Percentiles rank a stretch among this genome's conserved stretches.
Evolutionary conservation across 2,329 filamentous ascomycete species (phyloP).

Genomic region (Neurospora sp.): DNA sequence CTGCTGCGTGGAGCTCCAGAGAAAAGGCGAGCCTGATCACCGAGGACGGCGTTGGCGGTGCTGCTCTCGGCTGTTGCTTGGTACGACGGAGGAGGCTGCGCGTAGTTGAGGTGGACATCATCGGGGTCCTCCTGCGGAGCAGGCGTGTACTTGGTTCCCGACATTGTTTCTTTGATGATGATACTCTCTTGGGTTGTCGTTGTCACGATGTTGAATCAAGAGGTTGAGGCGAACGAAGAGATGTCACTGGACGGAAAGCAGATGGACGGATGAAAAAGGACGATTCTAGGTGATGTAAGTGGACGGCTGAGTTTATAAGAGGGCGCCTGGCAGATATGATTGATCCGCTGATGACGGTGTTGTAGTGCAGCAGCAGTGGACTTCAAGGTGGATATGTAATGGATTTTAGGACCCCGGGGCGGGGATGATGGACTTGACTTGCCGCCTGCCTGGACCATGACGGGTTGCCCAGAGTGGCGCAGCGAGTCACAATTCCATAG

Average conservation of each 20-base stretch:
- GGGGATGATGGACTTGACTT: background rate
- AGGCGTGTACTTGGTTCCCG: constrained; percentile 65
- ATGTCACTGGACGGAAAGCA: background rate
- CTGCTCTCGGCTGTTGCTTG: constrained; percentile 40
- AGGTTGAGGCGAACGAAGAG: background rate
- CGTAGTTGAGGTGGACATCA: constrained; percentile 54
- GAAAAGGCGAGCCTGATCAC: constrained; percentile 45
- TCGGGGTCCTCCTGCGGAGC: constrained; percentile 82
- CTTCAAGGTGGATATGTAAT: background rate
- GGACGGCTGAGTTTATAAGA: background rate
- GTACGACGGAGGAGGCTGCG: constrained; percentile 78
- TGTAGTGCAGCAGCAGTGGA: background rate
- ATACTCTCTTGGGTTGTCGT: background rate
- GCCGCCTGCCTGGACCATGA: background rate
- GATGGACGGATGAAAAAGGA: background rate
- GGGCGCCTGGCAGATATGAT: background rate
- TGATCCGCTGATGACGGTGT: background rate
- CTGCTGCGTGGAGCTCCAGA: constrained; percentile 63
- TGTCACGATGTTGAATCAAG: background rate
- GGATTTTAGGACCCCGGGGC: background rate
- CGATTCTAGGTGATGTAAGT: background rate
- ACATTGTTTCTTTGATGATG: constrained; percentile 13
- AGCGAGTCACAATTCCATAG: background rate
- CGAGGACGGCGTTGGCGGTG: constrained; percentile 38
- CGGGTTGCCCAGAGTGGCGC: background rate